Evolutionary conservation across 495 filamentous ascomycete genomes (phyloP), one percentile per base, ranked within the genome.

Genomic region (Aspergillus nidulans): DNA sequence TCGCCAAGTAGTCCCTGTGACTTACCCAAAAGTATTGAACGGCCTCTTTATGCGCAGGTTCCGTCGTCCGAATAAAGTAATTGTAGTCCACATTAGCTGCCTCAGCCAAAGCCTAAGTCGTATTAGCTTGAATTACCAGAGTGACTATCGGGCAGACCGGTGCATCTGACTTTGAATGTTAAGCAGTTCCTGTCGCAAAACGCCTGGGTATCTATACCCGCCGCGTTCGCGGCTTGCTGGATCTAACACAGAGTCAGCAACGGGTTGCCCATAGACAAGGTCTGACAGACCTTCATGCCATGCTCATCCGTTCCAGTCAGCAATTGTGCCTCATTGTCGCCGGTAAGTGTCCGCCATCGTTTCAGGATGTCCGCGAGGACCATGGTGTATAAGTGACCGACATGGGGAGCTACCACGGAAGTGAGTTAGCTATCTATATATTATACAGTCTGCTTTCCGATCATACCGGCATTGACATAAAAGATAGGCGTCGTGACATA

Each of bases 401-500:
- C 81, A 76, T 98, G 94, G 45, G 94, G 95, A 39, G 87, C 91
- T 95, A 28, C 24, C n/a, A 24, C 47, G 13, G 19, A 43, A 16
- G 10, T 19, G n/a, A 10, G 41, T 63, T 71, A 66, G 71, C n/a
- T 44, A 24, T 20, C 7, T 4, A 10, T 23, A 3, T 12, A 15
- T 15, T 15, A 36, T 36, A 8, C 3, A 8, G 12, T 7, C 9
- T 4, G 20, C 34, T 25, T 20, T 25, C 10, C 18, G 3, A 0
- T 56, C 75, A 60, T 78, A 95, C 91, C 85, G 20, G 92, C 90
- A 80, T 99, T 99, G 69, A 97, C 95, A 66, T 99, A 99, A 77
- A 97, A 99, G 45, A 99, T 99, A 6, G 94, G 94, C 6, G 90
- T 91, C 3, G 94, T 97, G 61, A 97, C 78, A 80, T 97, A 97